Conservation (phyloP, 768 basidiomycete genomes). For the Lactarius tabidus region DNA sequence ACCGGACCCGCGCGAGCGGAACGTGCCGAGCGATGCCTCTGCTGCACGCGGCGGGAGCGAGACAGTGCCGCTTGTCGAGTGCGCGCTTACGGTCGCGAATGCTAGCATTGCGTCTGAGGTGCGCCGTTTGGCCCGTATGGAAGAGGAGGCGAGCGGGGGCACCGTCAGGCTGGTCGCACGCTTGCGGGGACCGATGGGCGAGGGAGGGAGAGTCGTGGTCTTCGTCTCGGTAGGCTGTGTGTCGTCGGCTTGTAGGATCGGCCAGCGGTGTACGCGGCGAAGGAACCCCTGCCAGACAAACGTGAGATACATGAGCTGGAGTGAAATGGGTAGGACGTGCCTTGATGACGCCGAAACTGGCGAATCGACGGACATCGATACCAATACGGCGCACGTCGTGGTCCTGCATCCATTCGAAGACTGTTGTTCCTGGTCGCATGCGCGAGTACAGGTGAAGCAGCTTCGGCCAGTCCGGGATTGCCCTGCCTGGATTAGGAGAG, state of each 20-base stretch:
- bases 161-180: conserved; percentile 24
- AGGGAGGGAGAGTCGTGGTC: conserved; percentile 19
- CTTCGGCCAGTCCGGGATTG: conserved; percentile 80
- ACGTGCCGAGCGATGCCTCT: conserved; percentile 19
- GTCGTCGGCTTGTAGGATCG: conserved; percentile 51
- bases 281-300: conserved; percentile 66
- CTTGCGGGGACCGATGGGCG: conserved; percentile 23
- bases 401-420: conserved; percentile 84
- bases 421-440: conserved; percentile 74
- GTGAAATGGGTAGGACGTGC: conserved; percentile 34
- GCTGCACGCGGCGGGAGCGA: conserved; percentile 21
- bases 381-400: conserved; percentile 66
- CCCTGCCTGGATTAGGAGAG: conserved; percentile 39
- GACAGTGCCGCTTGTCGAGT: conserved; percentile 17
- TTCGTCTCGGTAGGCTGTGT: conserved; percentile 2
- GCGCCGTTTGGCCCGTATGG: conserved; percentile 16
- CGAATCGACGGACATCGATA: conserved; percentile 90
- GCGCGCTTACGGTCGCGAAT: conserved; percentile 13
- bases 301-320: neutral
- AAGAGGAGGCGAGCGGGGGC: neutral
- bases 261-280: conserved; percentile 91
- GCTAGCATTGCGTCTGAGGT: conserved; percentile 8
- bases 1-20: conserved; percentile 14
- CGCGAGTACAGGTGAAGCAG: conserved; percentile 84
- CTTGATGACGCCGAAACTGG: conserved; percentile 97